A percentile compares a stretch with the other conserved stretches of the same genome.
phyloP scores from a whole-genome alignment of 805 yeast species.

The Yamadazyma phyllophila region DNA sequence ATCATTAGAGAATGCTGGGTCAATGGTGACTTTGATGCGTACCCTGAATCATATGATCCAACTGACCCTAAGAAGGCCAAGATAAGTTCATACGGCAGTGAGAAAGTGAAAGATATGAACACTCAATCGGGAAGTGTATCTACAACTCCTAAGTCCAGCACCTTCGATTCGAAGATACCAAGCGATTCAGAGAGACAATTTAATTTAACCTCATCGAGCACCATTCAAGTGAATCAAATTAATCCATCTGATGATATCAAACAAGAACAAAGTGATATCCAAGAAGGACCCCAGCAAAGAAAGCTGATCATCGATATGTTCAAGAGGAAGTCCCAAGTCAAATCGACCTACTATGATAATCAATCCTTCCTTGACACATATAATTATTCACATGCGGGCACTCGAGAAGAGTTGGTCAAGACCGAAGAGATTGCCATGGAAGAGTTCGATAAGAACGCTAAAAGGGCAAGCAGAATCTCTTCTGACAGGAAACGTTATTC shows the following conservation, averaged over 20 bases:
- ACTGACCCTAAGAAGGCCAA: constrained; percentile 68
- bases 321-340: constrained; percentile 33
- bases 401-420: constrained; percentile 33
- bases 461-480: constrained; percentile 23
- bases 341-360: constrained; percentile 24
- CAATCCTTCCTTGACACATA: constrained; percentile 33
- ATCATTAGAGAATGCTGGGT: constrained; percentile 69
- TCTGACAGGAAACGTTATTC: constrained; percentile 13
- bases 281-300: constrained; percentile 20
- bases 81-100: constrained; percentile 42
- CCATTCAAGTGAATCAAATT: constrained; percentile 8
- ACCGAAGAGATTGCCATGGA: constrained; percentile 55
- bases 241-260: not conserved
- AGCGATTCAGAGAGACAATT: constrained; percentile 8
- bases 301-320: constrained; percentile 30
- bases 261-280: not conserved
- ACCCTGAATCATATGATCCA: constrained; percentile 72
- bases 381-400: constrained; percentile 22
- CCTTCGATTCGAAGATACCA: constrained; percentile 8
- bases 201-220: constrained; percentile 12
- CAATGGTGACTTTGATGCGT: constrained; percentile 64
- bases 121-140: constrained; percentile 3
- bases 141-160: constrained; percentile 9
- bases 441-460: constrained; percentile 27
- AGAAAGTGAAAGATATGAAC: constrained; percentile 20